Percentiles rank a stretch among this genome's conserved stretches.
Conservation (phyloP, 306 rosid genomes). For the Ziziphus jujuba region DNA sequence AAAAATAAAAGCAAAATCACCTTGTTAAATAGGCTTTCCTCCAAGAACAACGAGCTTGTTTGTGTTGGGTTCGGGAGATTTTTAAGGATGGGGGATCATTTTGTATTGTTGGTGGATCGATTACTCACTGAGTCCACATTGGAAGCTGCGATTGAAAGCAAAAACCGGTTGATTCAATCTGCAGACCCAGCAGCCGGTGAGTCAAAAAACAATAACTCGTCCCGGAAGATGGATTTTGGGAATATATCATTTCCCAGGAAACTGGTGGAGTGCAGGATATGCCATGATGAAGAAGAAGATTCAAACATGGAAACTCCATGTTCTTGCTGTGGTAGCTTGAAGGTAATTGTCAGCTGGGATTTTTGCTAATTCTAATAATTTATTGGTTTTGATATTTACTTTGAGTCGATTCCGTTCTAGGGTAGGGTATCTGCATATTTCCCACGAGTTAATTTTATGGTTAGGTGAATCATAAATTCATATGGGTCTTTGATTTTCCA, state of each 20-base stretch:
- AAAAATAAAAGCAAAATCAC: conserved; percentile 17
- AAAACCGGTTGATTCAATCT: conserved; percentile 58
- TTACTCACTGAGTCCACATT: conserved; percentile 90
- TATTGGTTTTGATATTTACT: conserved; percentile 10
- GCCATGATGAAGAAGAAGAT: conserved; percentile 94
- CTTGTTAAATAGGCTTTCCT: conserved; percentile 20
- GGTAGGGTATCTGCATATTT: too few relatives aligned
- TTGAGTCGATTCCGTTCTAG: neutral
- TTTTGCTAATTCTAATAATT: neutral
- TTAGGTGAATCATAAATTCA: too few relatives aligned
- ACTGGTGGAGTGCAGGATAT: conserved; percentile 83
- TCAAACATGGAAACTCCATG: conserved; percentile 95
- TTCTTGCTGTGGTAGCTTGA: conserved; percentile 94
- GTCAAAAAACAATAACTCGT: conserved; percentile 33
- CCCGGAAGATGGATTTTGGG: conserved; percentile 38
- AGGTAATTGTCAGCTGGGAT: conserved; percentile 43
- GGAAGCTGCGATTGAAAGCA: conserved; percentile 85
- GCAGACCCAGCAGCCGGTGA: conserved; percentile 50
- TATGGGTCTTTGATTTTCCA: too few relatives aligned
- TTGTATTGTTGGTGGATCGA: conserved; percentile 87
- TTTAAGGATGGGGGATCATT: conserved; percentile 85
- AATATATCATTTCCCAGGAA: conserved; percentile 42
- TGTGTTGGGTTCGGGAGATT: conserved; percentile 21
- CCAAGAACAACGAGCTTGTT: conserved; percentile 11
- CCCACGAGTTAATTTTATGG: too few relatives aligned